Base-by-base conservation (phyloP, 176 grass and related monocot genomes). In the Triticum turgidum region DNA sequence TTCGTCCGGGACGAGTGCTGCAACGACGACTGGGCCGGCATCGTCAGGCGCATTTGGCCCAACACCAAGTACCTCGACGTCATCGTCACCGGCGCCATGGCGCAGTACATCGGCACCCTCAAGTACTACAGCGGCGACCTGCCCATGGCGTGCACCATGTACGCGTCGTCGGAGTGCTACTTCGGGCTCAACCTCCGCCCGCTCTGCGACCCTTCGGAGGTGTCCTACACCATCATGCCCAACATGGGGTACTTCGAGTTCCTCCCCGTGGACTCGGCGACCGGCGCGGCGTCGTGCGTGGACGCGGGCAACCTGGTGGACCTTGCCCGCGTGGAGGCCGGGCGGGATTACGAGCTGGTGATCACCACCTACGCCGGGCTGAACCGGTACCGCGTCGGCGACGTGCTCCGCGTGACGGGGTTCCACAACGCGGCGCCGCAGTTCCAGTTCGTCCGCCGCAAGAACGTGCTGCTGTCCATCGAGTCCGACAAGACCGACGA, bases 201-300 rank as follows among this genome's bases (percentile, higher is more conserved):
- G 33, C 94, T 96, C 79, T 98, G 96, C 85, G 79, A 89, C 72
- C 96, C 96, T 0, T 89, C 93, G 0, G 93, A 98, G 69, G 93
- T 98, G 20, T 92, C 96, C 42, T 98, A 98, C 93, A 98, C 96
- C 84, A 95, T 98, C 90, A 92, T 98, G 96, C 96, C 96, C 33
- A 98, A 95, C 91, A 98, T 98, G 96, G 94, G 83, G 79, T 98
- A 98, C 91, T 98, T 98, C 86, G 96, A 98, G 88, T 98, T 98
- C 84, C 87, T 98, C 33, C 89, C 93, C 38, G 75, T 93, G 61
- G 93, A 87, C 81, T 51, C 54, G 65, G 61, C 59, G 25, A 64
- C 65, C 21, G 85, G 86, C 33, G 77, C 62, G 17, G 69, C 69
- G 9, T 21, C 65, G 11, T 74, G 69, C 35, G 82, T 76, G 29